Conservation (phyloP, 1,139 yeast species). For the Debaryomyces sp. region DNA sequence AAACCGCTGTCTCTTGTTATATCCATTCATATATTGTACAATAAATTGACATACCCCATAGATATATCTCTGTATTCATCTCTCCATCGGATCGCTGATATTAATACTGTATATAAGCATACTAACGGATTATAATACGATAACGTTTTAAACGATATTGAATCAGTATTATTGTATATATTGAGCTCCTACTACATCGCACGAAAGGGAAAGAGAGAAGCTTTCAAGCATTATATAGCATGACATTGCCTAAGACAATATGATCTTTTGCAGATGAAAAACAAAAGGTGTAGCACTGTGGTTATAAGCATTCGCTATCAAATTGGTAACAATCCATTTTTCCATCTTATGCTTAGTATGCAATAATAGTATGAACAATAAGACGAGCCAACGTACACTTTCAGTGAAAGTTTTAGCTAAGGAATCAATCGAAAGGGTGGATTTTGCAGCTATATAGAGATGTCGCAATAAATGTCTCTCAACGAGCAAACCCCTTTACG, state of each 20-base stretch:
- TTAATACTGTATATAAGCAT: background rate
- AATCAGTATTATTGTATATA: too few relatives aligned
- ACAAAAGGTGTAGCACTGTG: too few relatives aligned
- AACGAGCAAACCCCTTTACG: slow-evolving; percentile 1
- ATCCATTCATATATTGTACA: background rate
- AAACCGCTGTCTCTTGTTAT: background rate
- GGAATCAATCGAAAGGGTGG: background rate
- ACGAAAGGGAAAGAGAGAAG: too few relatives aligned
- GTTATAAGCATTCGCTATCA: too few relatives aligned
- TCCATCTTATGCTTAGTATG: too few relatives aligned
- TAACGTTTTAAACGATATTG: background rate
- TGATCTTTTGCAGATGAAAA: too few relatives aligned
- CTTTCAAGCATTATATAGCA: too few relatives aligned
- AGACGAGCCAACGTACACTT: background rate
- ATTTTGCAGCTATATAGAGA: slow-evolving; percentile 3
- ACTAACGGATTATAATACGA: background rate
- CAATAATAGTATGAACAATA: too few relatives aligned
- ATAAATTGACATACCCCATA: background rate
- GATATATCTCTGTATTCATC: background rate
- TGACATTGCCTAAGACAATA: too few relatives aligned
- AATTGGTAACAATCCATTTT: too few relatives aligned
- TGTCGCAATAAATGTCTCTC: slow-evolving; percentile 3
- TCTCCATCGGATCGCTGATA: background rate
- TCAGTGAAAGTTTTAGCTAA: background rate
- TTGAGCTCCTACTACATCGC: accelerated